Evolutionary conservation across 176 grass and related monocot species (phyloP).

Genomic region (Thalia dealbata): DNA sequence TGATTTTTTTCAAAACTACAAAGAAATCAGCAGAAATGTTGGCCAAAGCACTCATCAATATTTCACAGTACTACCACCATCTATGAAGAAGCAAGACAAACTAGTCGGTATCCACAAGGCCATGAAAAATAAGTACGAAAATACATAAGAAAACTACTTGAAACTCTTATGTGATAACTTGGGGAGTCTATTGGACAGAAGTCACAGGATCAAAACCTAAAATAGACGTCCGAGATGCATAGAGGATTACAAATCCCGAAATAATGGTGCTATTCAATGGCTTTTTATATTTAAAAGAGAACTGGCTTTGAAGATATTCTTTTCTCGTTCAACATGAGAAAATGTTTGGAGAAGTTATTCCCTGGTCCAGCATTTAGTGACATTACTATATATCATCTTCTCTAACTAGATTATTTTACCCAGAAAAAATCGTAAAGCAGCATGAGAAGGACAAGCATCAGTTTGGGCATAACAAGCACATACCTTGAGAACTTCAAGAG

Average conservation of each 20-base stretch:
- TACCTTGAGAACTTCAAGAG: conserved; percentile 92
- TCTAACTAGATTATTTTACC: not conserved
- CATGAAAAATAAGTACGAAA: not conserved
- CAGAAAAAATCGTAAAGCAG: not conserved
- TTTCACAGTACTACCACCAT: not conserved
- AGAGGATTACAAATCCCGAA: no score
- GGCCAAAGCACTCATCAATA: not conserved
- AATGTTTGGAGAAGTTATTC: not conserved
- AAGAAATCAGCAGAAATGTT: not conserved
- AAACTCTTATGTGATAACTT: not conserved
- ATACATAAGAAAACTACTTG: no score
- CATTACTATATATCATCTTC: not conserved
- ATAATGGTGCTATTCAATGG: no score
- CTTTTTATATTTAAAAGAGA: not conserved
- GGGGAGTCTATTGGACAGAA: not conserved
- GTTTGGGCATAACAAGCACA: not conserved
- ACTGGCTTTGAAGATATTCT: not conserved
- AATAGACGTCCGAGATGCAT: no score
- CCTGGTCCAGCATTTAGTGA: not conserved
- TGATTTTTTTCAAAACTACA: not conserved
- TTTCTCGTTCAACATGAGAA: not conserved
- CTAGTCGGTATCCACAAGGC: not conserved
- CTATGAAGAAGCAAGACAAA: not conserved
- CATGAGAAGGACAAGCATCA: no score
- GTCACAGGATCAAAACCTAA: not conserved